phyloP scores from a whole-genome alignment of 2,329 filamentous ascomycete species.

The Huntiella moniliformis region DNA sequence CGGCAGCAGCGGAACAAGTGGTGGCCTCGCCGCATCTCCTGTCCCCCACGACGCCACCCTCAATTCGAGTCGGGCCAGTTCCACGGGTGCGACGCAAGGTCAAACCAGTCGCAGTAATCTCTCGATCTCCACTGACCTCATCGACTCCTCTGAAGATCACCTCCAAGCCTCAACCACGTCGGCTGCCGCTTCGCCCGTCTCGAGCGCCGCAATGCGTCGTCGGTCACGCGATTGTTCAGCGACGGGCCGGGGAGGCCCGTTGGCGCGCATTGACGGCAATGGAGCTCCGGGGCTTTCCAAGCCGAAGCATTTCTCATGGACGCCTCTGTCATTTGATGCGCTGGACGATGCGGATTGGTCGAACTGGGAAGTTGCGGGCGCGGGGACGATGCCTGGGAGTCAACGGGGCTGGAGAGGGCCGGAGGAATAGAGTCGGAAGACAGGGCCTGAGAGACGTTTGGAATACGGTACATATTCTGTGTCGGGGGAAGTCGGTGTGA shows the following conservation, averaged over 20 bases:
- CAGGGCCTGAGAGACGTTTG: too few relatives aligned
- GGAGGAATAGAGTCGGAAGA: too few relatives aligned
- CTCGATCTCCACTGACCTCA: not conserved
- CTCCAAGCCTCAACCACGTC: not conserved
- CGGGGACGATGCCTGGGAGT: conserved; percentile 15
- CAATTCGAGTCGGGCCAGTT: not conserved
- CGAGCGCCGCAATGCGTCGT: conserved; percentile 3
- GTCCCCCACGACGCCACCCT: conserved; percentile 7
- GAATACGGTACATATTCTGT: too few relatives aligned
- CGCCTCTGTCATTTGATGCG: conserved; percentile 35
- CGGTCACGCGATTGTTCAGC: conserved; percentile 7
- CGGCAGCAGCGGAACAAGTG: conserved; percentile 18
- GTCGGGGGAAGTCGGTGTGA: too few relatives aligned
- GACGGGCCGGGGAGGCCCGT: conserved; percentile 9
- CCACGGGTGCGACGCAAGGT: too few relatives aligned
- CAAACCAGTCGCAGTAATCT: not conserved
- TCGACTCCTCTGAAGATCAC: too few relatives aligned
- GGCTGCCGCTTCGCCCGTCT: conserved; percentile 8
- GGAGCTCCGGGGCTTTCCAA: conserved; percentile 20
- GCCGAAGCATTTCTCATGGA: conserved; percentile 41
- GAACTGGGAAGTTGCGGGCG: conserved; percentile 44
- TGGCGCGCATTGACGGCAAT: not conserved
- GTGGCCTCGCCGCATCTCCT: conserved; percentile 11
- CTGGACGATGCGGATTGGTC: conserved; percentile 45
- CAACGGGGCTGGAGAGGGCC: too few relatives aligned